Percentiles rank a stretch among this genome's conserved stretches.
These are phyloP conservation scores for Lasiodiplodia sp. DNA, from an alignment of 2,329 filamentous ascomycete species.

Conservation along the genomic window DNA sequence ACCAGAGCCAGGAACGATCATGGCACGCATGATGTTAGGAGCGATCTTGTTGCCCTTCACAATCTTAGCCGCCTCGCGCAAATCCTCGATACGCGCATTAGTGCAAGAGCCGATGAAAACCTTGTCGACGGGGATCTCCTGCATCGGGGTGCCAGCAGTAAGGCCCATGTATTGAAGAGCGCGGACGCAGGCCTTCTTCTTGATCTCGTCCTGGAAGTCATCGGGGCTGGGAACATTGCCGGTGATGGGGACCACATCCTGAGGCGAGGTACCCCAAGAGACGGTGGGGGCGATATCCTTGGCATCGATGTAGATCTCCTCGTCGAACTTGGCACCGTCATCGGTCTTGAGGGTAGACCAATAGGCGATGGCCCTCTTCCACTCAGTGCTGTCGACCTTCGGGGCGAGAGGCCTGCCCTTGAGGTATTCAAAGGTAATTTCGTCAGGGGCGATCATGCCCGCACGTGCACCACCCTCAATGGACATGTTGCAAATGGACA, in stretches of 20 bases:
- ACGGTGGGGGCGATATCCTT: slow-evolving; percentile 94
- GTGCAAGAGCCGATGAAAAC: slow-evolving; percentile 98
- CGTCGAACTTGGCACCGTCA: slow-evolving; percentile 86
- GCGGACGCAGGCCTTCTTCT: slow-evolving; percentile 79
- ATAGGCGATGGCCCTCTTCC: slow-evolving; percentile 86
- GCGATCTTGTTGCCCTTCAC: slow-evolving; percentile 89
- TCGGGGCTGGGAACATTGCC: slow-evolving; percentile 90
- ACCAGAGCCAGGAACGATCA: slow-evolving; percentile 96
- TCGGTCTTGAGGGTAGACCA: slow-evolving; percentile 90
- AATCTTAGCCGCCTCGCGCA: slow-evolving; percentile 84
- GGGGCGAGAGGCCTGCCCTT: slow-evolving; percentile 90
- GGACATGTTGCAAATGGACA: slow-evolving; percentile 99
- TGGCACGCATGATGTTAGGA: slow-evolving; percentile 86
- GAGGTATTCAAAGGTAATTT: slow-evolving; percentile 93
- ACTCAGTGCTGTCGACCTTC: slow-evolving; percentile 81
- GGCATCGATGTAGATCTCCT: slow-evolving; percentile 85
- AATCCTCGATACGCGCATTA: slow-evolving; percentile 94
- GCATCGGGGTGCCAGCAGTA: slow-evolving; percentile 82
- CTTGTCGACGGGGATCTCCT: slow-evolving; percentile 93
- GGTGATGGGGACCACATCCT: slow-evolving; percentile 95
- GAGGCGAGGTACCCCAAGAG: slow-evolving; percentile 96
- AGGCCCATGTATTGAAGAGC: slow-evolving; percentile 98
- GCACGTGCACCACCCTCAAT: slow-evolving; percentile 95
- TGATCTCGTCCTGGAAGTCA: slow-evolving; percentile 79
- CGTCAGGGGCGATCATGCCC: slow-evolving; percentile 95